Evolutionary conservation across 805 yeast genomes (phyloP).

Genomic region (Soucietia sequanensis): DNA sequence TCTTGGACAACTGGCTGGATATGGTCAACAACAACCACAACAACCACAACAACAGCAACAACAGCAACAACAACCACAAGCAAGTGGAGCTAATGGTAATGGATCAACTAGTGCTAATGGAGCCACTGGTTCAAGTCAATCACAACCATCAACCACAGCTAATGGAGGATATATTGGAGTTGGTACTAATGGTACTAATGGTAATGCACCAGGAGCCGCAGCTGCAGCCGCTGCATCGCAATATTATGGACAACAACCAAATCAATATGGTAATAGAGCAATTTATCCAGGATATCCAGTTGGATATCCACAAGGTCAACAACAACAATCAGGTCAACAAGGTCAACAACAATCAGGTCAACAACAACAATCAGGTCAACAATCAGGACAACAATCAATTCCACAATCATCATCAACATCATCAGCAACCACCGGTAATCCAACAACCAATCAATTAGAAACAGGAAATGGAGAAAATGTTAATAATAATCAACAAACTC

Average conservation of each 20-base stretch:
- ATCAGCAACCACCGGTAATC: slow-evolving; percentile 14
- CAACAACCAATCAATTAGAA: too few relatives aligned
- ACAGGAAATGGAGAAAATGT: too few relatives aligned
- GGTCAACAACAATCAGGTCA: background rate
- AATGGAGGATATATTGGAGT: slow-evolving; percentile 5
- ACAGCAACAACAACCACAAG: slow-evolving; percentile 2
- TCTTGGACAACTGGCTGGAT: slow-evolving; percentile 23
- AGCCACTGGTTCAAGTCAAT: slow-evolving; percentile 6
- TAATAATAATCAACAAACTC: slow-evolving; percentile 14
- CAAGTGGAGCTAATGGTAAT: slow-evolving; percentile 7
- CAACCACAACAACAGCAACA: slow-evolving; percentile 14
- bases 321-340: slow-evolving; percentile 11
- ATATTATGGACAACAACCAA: slow-evolving; percentile 27
- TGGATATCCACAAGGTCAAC: slow-evolving; percentile 23
- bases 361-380: slow-evolving; percentile 3
- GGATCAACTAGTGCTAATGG: slow-evolving; percentile 8
- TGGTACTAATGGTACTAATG: slow-evolving; percentile 6
- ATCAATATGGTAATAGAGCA: slow-evolving; percentile 24
- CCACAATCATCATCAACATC: slow-evolving; percentile 3
- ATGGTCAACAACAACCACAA: slow-evolving; percentile 9
- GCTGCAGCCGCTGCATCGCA: slow-evolving; percentile 18
- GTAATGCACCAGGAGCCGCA: slow-evolving; percentile 8
- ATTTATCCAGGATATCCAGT: slow-evolving; percentile 25
- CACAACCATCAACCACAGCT: slow-evolving; percentile 3
- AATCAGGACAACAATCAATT: slow-evolving; percentile 4